Evolutionary conservation across 2,329 filamentous ascomycete genomes (phyloP), one percentile per base, ranked within the genome.

Genomic region (Stachybotrys chlorohalonatus): DNA sequence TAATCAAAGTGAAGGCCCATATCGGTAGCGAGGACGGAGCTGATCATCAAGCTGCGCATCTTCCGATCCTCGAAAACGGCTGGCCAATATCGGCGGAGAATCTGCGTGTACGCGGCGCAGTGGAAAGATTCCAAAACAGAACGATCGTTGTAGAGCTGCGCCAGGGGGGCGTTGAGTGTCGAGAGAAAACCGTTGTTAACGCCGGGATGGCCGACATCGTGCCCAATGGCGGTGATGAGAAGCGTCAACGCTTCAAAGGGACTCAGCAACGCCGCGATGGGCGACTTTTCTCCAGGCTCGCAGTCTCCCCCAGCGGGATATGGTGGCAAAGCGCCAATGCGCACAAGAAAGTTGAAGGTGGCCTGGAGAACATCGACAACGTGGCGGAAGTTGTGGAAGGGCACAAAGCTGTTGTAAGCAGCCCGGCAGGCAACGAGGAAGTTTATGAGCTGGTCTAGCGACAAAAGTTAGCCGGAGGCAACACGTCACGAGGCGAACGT

Each of bases 1-100:
- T 96, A 99, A 64, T 95, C 91, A 63, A 95, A 95, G 71, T 99
- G 94, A 7, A 96, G 74, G 7, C 91, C 91, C 94, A 99, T 99
- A 66, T 99, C 94, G 0, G 94, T 99, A 3, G 94, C 90, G 30
- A 99, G 75, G 56, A 99, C 97, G n/a, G 90, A 94, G 68, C 90
- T 96, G 63, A 96, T 97, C 86, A 97, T 94, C 7, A 96, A 76
- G 61, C 86, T 88, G 54, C 93, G 85, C 80, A 97, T 89, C 55
- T 85, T 85, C 50, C 80, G 79, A 63, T 94, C 86, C 59, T 86
- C 80, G 62, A 95, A 95, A 2, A 87, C 87, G 4, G 82, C 77
- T 0, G 92, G 90, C 94, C 94, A 99, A 68, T 97, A 86, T 51
- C 91, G 84, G 52, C 93, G 87, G 47, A 99, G 81, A 46, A 99